Percentiles rank a stretch among this genome's conserved stretches.
Evolutionary conservation across 371 early-diverging fungal genomes (phyloP).

Genomic region (Mucor plumbeus): DNA sequence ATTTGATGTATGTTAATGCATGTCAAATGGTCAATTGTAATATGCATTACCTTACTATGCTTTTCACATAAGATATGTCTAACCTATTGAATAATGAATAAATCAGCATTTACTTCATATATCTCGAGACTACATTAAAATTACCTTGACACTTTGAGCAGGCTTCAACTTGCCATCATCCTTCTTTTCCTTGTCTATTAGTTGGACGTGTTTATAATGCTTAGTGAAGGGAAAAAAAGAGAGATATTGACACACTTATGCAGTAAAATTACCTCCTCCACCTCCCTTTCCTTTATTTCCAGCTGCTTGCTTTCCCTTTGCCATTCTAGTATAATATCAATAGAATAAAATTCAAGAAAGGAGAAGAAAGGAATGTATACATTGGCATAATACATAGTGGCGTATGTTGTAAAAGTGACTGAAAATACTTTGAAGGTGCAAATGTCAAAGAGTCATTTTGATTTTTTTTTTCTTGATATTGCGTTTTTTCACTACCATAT

Average conservation of each 20-base stretch:
- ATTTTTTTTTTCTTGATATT: slow-evolving; percentile 14
- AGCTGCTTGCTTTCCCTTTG: slow-evolving; percentile 54
- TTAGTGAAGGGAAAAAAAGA: background rate
- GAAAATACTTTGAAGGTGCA: background rate
- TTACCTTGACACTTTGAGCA: slow-evolving; percentile 74
- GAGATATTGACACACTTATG: background rate
- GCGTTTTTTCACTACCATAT: background rate
- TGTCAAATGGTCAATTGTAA: slow-evolving; percentile 9
- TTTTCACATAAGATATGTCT: slow-evolving; percentile 90
- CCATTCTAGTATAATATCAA: slow-evolving; percentile 28
- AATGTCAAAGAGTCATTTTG: background rate
- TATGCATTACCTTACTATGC: slow-evolving; percentile 61
- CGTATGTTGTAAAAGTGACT: background rate
- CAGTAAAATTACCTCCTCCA: slow-evolving; percentile 9
- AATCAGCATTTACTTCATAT: background rate
- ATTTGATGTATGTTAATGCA: background rate
- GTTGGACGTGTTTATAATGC: background rate
- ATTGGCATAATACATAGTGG: background rate
- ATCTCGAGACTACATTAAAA: background rate
- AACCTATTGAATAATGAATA: slow-evolving; percentile 47
- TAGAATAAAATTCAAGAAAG: background rate
- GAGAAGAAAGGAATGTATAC: background rate
- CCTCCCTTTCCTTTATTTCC: slow-evolving; percentile 46
- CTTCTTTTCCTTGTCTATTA: slow-evolving; percentile 45
- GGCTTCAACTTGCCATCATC: slow-evolving; percentile 72